Base-by-base conservation (phyloP, 768 basidiomycete species). In the Tylopilus subfusipes region DNA sequence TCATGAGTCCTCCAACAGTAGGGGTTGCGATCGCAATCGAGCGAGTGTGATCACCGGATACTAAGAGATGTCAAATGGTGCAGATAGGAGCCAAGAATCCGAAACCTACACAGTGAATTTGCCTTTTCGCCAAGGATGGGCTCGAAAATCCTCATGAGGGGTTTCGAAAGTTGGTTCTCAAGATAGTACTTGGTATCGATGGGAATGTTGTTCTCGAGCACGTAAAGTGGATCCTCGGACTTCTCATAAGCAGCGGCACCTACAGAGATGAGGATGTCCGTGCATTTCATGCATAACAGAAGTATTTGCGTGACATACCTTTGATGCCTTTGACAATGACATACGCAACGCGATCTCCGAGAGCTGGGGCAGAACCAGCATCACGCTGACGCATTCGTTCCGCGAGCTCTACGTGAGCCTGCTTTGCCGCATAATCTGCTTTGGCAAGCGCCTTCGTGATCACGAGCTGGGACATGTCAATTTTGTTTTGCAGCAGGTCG, bases 401-500 rank as follows among this genome's bases (percentile, higher is more conserved):
- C 0, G 93, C 97, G 3, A 99, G 79, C 66, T 98, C 96, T 10
- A 91, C 92, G 62, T 99, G 97, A 0, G 97, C 95, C 71, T 98
- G 97, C 69, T 96, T 98, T 9, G 82, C 93, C 47, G 85, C 82
- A 65, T 99, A 98, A 65, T 98, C 97, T 34, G 83, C 77, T 74
- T 98, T 99, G 1, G 96, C 78, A 18, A 98, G 78, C 0, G 96
- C 97, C 66, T 99, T 99, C 14, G 97, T 98, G 63, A 99, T 99
- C 67, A 99, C 97, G 21, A 99, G 80, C 67, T 98, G 97, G 9
- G 96, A 98, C 92, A 99, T 96, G 69, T 99, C 97, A 45, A 99
- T 78, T 72, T 89, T 96, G 73, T 98, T 98, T 68, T 97, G 96
- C 27, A 99, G 74, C 2, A 99, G 78, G 64, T 98, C 95, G 0